A percentile compares a stretch with the other conserved stretches of the same genome.
phyloP scores from a whole-genome alignment of 2,329 filamentous ascomycete species.

The Fusarium xyrophilum region DNA sequence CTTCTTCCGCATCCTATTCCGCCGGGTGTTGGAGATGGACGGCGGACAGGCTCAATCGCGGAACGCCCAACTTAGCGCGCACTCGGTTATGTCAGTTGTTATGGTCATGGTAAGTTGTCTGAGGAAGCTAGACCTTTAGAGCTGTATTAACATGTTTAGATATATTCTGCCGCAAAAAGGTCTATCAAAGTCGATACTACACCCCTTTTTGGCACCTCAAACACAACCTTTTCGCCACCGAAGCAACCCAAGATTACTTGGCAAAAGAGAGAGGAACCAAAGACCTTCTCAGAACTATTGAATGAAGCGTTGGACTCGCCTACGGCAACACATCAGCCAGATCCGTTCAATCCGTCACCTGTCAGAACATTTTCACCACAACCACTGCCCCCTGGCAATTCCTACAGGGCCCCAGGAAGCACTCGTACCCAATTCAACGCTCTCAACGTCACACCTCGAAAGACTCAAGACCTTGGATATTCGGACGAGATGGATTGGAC shows the following conservation, averaged over 20 bases:
- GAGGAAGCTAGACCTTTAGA: accelerated
- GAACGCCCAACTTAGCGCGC: constrained; percentile 57
- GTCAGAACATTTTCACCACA: constrained; percentile 25
- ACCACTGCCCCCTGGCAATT: constrained; percentile 27
- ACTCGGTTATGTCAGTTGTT: constrained; percentile 61
- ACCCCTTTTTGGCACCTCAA: constrained; percentile 55
- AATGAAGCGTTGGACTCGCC: constrained; percentile 45
- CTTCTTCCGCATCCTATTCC: constrained; percentile 60
- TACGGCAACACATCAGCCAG: constrained; percentile 16
- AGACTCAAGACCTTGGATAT: constrained; percentile 44
- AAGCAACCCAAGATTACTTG: constrained; percentile 34
- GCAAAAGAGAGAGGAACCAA: constrained; percentile 44
- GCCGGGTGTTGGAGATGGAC: constrained; percentile 51
- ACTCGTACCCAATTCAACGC: constrained; percentile 19
- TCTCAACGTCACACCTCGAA: constrained; percentile 28
- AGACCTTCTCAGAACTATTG: constrained; percentile 53
- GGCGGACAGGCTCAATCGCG: constrained; percentile 48
- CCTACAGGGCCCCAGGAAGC: constrained; percentile 10
- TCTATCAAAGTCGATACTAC: constrained; percentile 64
- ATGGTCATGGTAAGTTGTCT: constrained; percentile 59
- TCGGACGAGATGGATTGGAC: constrained; percentile 78
- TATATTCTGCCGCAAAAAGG: constrained; percentile 53
- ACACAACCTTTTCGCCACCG: constrained; percentile 36
- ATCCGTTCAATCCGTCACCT: constrained; percentile 19
- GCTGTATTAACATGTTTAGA: constrained; percentile 45